These are phyloP conservation scores for Vicia faba DNA, from an alignment of 306 rosid genomes.

Conservation along the genomic window DNA sequence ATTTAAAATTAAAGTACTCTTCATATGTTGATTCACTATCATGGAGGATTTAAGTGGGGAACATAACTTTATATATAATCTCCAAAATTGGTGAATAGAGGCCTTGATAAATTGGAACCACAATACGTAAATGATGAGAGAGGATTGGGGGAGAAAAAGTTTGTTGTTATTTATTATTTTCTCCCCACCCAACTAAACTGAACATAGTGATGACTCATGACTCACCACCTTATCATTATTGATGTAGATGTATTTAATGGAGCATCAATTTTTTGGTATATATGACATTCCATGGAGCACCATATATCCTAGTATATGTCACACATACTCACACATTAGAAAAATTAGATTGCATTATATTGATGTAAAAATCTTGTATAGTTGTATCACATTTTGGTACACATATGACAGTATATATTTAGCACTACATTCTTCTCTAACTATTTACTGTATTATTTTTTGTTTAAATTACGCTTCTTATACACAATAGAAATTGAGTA, in stretches of 20 bases:
- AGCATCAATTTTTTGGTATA: constrained; percentile 34
- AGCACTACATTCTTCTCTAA: too few relatives aligned
- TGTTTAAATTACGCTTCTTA: too few relatives aligned
- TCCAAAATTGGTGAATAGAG: constrained; percentile 57
- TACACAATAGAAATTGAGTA: too few relatives aligned
- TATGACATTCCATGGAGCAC: constrained; percentile 32
- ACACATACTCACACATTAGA: background rate
- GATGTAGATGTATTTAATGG: constrained; percentile 41
- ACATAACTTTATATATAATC: constrained; percentile 55
- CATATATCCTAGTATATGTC: background rate
- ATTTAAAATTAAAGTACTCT: background rate
- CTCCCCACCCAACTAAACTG: constrained; percentile 48
- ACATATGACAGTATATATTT: too few relatives aligned
- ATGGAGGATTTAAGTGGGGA: constrained; percentile 58
- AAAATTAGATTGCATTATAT: too few relatives aligned
- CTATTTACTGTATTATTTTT: too few relatives aligned
- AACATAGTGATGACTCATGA: constrained; percentile 10
- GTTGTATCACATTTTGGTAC: background rate
- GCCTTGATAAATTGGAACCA: constrained; percentile 53
- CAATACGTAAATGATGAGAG: constrained; percentile 51
- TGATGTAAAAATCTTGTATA: too few relatives aligned
- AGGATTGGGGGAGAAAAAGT: constrained; percentile 37
- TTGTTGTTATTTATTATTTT: constrained; percentile 37
- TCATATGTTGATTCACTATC: constrained; percentile 30
- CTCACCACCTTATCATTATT: constrained; percentile 35